Evolutionary conservation across 2,329 filamentous ascomycete species (phyloP).

Genomic region (Hymenoscyphus occultus): DNA sequence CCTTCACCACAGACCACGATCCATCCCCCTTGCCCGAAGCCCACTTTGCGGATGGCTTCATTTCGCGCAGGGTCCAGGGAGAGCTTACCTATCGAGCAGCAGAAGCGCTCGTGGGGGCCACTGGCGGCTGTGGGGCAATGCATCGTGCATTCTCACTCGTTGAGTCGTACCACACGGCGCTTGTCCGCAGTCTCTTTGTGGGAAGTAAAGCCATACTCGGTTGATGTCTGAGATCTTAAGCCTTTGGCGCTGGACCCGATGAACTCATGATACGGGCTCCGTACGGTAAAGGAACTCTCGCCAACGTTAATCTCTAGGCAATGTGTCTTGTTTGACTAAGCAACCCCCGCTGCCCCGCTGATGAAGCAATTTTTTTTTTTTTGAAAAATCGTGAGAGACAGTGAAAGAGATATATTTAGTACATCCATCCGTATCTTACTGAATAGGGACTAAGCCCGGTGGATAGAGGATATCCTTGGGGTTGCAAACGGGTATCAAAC

Average conservation of each 20-base stretch:
- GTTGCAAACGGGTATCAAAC: not conserved
- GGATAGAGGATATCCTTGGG: not conserved
- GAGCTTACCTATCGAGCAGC: not conserved
- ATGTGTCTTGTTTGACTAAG: not conserved
- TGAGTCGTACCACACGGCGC: not conserved
- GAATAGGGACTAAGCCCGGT: not conserved
- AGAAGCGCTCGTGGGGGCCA: constrained; percentile 1
- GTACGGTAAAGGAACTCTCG: not conserved
- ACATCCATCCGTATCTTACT: not conserved
- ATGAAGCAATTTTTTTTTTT: not conserved
- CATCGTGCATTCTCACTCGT: not conserved
- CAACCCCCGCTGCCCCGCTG: not conserved
- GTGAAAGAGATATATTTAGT: not conserved
- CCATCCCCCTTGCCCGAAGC: not conserved
- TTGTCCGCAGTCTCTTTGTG: not conserved
- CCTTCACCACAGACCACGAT: not conserved
- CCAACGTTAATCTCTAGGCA: not conserved
- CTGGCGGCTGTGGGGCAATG: not conserved
- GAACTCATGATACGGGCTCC: not conserved
- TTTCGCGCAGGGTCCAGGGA: constrained; percentile 1
- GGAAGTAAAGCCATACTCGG: not conserved
- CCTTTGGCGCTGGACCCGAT: not conserved
- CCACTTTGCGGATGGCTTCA: not conserved
- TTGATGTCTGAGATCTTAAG: not conserved
- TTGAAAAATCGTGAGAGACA: not conserved